phyloP scores from a whole-genome alignment of 352 stramenopile species.

The Globisporangium echinulatum region DNA sequence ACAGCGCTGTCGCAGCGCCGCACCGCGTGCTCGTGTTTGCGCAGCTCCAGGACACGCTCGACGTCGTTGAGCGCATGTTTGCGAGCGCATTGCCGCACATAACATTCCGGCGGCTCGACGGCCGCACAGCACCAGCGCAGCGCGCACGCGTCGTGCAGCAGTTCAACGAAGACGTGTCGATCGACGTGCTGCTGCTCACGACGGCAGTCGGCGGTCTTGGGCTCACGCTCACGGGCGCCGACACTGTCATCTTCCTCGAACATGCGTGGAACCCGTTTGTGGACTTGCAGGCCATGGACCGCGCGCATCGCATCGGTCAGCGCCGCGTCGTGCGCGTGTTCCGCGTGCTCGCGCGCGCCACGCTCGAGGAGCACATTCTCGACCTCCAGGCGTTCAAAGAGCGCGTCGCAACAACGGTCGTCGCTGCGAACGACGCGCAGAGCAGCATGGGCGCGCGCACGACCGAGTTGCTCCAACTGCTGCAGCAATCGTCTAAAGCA shows the following conservation, averaged over 20 bases:
- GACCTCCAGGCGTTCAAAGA: conserved; percentile 79
- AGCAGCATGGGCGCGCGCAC: conserved; percentile 64
- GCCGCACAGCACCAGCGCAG: conserved; percentile 63
- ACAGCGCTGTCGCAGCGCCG: conserved; percentile 18
- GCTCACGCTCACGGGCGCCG: conserved; percentile 94
- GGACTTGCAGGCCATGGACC: conserved; percentile 91
- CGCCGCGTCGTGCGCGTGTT: conserved; percentile 68
- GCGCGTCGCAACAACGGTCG: conserved; percentile 55
- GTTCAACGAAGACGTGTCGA: conserved; percentile 91
- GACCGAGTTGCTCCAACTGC: conserved; percentile 48
- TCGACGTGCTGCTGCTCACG: conserved; percentile 95
- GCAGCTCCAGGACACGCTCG: conserved; percentile 91
- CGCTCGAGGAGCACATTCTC: conserved; percentile 77
- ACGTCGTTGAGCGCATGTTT: conserved; percentile 91
- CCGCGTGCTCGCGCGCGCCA: conserved; percentile 64
- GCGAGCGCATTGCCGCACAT: conserved; percentile 49
- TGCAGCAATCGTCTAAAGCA: conserved; percentile 43
- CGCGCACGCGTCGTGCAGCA: conserved; percentile 77
- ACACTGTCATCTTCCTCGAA: conserved; percentile 98
- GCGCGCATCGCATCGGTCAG: conserved; percentile 76
- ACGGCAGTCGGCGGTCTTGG: conserved; percentile 93
- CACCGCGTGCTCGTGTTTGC: conserved; percentile 96
- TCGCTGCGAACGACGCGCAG: conserved; percentile 39
- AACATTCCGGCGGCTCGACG: conserved; percentile 91
- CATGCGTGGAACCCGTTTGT: conserved; percentile 97